A percentile compares a stretch with the other conserved stretches of the same genome.
Evolutionary conservation across 176 grass and related monocot species (phyloP).

Genomic region (Eleusine indica): DNA sequence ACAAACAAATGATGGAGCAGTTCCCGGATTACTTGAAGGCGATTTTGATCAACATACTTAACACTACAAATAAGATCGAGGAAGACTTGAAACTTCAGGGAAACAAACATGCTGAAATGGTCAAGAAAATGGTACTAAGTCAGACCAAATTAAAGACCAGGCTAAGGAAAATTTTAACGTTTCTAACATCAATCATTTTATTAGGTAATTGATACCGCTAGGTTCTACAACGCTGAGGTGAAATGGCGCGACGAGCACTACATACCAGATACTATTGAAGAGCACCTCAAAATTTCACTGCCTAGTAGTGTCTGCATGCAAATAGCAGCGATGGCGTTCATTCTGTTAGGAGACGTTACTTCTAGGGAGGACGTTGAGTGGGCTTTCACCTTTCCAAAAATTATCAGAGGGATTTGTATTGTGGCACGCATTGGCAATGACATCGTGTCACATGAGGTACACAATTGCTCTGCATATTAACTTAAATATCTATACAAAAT

Average conservation of each 20-base stretch:
- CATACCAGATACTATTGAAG: background rate
- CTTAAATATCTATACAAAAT: background rate
- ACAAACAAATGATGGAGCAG: too few relatives aligned
- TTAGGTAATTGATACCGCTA: background rate
- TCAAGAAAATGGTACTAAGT: background rate
- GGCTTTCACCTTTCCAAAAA: background rate
- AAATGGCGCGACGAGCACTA: conserved; percentile 10
- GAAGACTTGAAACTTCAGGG: conserved; percentile 26
- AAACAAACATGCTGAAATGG: conserved; percentile 9
- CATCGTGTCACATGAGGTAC: conserved; percentile 19
- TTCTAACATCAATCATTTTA: too few relatives aligned
- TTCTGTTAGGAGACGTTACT: background rate
- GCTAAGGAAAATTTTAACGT: too few relatives aligned
- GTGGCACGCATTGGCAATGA: background rate
- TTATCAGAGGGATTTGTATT: background rate
- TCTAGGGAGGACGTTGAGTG: background rate
- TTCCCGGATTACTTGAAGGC: too few relatives aligned
- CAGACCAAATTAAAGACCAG: background rate
- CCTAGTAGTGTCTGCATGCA: conserved; percentile 19
- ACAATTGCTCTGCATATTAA: background rate
- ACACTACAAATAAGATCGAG: conserved; percentile 5
- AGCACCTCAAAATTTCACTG: conserved; percentile 16
- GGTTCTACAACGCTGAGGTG: conserved; percentile 1
- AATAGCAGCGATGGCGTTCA: background rate
- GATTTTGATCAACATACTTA: background rate